phyloP scores from a whole-genome alignment of 225 moss, liverwort and hornwort species.

The Bryum argenteum region DNA sequence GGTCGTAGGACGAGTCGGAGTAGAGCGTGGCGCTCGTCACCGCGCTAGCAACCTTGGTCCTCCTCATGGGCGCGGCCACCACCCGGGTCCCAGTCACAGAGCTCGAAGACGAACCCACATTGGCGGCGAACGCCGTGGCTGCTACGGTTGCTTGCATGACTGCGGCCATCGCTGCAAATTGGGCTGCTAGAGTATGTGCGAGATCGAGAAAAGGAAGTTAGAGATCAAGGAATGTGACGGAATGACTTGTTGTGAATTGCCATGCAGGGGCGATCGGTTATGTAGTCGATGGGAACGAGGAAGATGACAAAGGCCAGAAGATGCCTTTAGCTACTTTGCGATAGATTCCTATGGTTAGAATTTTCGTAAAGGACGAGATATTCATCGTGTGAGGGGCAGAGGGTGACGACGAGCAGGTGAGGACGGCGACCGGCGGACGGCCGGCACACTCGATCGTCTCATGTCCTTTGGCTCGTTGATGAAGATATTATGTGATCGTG shows the following conservation, averaged over 20 bases:
- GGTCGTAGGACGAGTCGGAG: slow-evolving; percentile 73
- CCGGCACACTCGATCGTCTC: background rate
- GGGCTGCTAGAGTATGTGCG: background rate
- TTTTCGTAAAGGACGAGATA: background rate
- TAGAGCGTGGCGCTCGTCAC: slow-evolving; percentile 57
- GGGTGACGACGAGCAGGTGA: background rate
- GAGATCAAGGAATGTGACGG: too few species aligned
- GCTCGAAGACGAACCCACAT: slow-evolving; percentile 30
- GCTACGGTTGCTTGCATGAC: slow-evolving; percentile 27
- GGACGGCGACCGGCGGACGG: background rate
- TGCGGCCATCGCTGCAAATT: slow-evolving; percentile 34
- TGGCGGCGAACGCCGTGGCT: background rate
- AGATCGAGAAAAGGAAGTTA: too few species aligned
- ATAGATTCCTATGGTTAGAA: background rate
- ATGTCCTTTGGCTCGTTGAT: background rate
- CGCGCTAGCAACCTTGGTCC: background rate
- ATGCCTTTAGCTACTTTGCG: background rate
- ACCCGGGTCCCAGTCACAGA: slow-evolving; percentile 25
- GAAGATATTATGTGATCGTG: background rate
- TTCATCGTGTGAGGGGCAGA: background rate
- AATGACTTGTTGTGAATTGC: background rate
- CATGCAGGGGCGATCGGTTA: background rate
- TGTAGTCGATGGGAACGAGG: background rate
- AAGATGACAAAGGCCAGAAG: background rate
- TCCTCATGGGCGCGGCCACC: slow-evolving; percentile 28